phyloP scores from a whole-genome alignment of 163 green algal genomes.

The Scenedesmus sp. region DNA sequence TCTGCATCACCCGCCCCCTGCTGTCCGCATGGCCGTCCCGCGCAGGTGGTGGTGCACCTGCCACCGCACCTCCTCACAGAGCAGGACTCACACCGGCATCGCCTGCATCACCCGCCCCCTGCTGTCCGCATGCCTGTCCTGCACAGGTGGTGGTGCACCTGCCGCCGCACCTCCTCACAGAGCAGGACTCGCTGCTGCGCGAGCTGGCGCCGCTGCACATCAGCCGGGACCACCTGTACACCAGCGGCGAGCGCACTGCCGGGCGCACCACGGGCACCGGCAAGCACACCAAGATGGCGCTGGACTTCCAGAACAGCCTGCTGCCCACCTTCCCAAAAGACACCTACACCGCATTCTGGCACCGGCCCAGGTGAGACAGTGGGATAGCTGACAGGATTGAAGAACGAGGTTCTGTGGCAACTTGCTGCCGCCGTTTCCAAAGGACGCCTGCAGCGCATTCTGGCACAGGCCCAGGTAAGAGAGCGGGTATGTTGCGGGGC shows the following conservation, averaged over 20 bases:
- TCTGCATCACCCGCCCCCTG: no score
- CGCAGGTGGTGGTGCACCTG: slow-evolving; percentile 17
- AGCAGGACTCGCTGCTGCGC: slow-evolving; percentile 26
- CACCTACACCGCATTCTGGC: slow-evolving; percentile 10
- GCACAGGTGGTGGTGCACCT: slow-evolving; percentile 17
- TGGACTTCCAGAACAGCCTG: slow-evolving; percentile 18
- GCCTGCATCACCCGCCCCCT: no score
- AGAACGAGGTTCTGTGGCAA: not conserved
- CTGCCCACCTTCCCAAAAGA: slow-evolving; percentile 27
- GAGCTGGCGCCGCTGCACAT: slow-evolving; percentile 46
- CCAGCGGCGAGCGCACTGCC: not conserved
- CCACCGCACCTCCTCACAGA: slow-evolving; percentile 15
- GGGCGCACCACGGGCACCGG: not conserved
- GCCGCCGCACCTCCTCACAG: slow-evolving; percentile 30
- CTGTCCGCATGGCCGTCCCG: no score
- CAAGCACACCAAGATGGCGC: slow-evolving; percentile 40
- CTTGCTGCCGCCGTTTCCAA: slow-evolving; percentile 27
- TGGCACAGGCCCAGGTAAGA: slow-evolving; percentile 36
- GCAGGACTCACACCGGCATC: not conserved
- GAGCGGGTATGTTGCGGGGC: no score
- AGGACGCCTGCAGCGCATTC: not conserved
- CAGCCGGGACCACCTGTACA: slow-evolving; percentile 34
- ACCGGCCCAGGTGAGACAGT: slow-evolving; percentile 6
- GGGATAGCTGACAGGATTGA: not conserved
- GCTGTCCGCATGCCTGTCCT: not conserved